These are phyloP conservation scores for Exidia glandulosa DNA, from an alignment of 768 basidiomycete species.

Conservation along the genomic window DNA sequence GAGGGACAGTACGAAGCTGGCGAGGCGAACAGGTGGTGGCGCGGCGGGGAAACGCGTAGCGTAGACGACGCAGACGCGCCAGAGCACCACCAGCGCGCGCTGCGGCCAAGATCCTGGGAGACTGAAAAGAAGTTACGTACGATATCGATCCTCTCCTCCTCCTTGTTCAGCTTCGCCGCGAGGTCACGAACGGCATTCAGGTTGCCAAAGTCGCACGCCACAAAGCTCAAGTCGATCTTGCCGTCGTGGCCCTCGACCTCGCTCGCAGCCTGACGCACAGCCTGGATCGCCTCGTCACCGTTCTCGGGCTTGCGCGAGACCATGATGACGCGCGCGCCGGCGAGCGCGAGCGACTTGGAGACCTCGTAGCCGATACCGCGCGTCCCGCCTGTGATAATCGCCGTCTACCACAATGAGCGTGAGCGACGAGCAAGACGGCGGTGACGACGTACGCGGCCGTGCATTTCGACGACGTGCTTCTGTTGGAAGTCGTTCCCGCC, in stretches of 20 bases:
- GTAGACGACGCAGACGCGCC: too few relatives aligned
- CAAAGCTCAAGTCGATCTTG: slow-evolving; percentile 17
- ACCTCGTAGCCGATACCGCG: slow-evolving; percentile 22
- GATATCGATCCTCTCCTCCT: slow-evolving; percentile 11
- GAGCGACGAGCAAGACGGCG: too few relatives aligned
- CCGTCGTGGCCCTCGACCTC: slow-evolving; percentile 5
- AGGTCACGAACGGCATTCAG: slow-evolving; percentile 16
- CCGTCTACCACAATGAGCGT: slow-evolving; percentile 16
- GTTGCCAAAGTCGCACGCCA: slow-evolving; percentile 19
- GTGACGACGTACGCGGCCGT: not conserved
- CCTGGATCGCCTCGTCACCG: slow-evolving; percentile 14
- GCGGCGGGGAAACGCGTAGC: too few relatives aligned
- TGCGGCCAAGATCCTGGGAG: not conserved
- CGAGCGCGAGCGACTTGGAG: slow-evolving; percentile 16
- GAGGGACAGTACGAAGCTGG: too few relatives aligned
- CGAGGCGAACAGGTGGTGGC: too few relatives aligned
- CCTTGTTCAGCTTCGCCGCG: slow-evolving; percentile 14
- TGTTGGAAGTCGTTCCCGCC: not conserved
- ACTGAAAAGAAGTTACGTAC: too few relatives aligned
- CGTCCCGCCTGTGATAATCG: slow-evolving; percentile 20
- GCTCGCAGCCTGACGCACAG: slow-evolving; percentile 7
- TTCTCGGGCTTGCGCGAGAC: slow-evolving; percentile 15
- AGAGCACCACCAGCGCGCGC: not conserved
- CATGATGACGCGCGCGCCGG: slow-evolving; percentile 18
- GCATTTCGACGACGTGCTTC: not conserved